These are phyloP conservation scores for Yamadazyma taylorii DNA, from an alignment of 1,139 yeast species.

Conservation along the genomic window DNA sequence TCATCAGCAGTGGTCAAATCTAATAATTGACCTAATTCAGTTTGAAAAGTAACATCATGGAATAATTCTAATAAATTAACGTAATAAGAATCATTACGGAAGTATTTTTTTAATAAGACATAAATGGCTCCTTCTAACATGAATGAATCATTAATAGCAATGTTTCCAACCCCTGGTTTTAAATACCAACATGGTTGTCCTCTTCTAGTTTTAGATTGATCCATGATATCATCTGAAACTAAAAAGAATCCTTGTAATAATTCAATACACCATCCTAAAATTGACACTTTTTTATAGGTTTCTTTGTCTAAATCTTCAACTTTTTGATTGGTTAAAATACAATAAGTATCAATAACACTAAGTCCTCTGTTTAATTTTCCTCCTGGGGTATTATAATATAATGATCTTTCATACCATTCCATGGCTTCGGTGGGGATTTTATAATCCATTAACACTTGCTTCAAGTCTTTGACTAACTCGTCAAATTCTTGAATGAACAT, in stretches of 20 bases:
- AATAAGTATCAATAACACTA: slow-evolving; percentile 91
- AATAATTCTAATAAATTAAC: slow-evolving; percentile 89
- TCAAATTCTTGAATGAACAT: slow-evolving; percentile 78
- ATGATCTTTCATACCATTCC: slow-evolving; percentile 75
- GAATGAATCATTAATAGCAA: slow-evolving; percentile 96
- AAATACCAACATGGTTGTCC: slow-evolving; percentile 99
- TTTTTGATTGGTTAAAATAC: slow-evolving; percentile 66
- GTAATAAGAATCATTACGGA: slow-evolving; percentile 78
- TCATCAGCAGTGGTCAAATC: slow-evolving; percentile 98
- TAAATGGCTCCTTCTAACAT: slow-evolving; percentile 97
- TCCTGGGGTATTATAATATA: slow-evolving; percentile 90
- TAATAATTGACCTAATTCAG: slow-evolving; percentile 94
- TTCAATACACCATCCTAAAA: slow-evolving; percentile 96
- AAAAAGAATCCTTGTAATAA: slow-evolving; percentile 93
- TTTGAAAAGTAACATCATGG: slow-evolving; percentile 94
- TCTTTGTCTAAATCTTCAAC: slow-evolving; percentile 58
- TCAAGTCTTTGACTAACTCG: slow-evolving; percentile 73
- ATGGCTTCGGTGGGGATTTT: slow-evolving; percentile 87
- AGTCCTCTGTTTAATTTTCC: slow-evolving; percentile 97
- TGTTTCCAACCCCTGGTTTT: slow-evolving; percentile 75
- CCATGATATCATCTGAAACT: slow-evolving; percentile 99
- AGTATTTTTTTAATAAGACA: slow-evolving; percentile 83
- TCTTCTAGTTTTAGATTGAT: slow-evolving; percentile 92
- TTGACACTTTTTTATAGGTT: slow-evolving; percentile 82
- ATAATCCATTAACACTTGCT: slow-evolving; percentile 59